Evolutionary conservation across 495 filamentous ascomycete species (phyloP).

Genomic region (Saxophila tyrrhenica): DNA sequence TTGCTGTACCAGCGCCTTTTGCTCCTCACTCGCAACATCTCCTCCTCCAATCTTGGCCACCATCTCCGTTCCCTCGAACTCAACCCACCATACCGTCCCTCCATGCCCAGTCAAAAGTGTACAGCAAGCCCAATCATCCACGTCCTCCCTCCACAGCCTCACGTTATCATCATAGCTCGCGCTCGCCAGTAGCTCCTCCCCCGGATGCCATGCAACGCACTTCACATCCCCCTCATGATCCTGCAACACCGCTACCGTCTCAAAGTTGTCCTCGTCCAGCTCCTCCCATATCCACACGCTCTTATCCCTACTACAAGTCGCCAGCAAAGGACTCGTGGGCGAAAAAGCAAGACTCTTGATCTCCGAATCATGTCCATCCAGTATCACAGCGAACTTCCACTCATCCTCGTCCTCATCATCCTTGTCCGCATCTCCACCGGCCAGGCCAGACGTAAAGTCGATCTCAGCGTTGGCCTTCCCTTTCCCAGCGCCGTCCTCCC

Average conservation of each 20-base stretch:
- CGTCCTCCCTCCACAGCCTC: constrained; percentile 77
- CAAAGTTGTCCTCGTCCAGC: constrained; percentile 83
- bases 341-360: constrained; percentile 80
- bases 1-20: constrained; percentile 29
- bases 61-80: constrained; percentile 53
- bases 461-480: constrained; percentile 23
- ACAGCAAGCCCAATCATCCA: constrained; percentile 88
- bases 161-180: constrained; percentile 88
- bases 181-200: constrained; percentile 66
- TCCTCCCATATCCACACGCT: constrained; percentile 99
- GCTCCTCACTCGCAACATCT: constrained; percentile 27
- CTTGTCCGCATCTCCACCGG: constrained; percentile 17
- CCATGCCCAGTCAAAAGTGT: constrained; percentile 64
- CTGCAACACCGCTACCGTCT: constrained; percentile 86
- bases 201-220: constrained; percentile 79
- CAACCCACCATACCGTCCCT: constrained; percentile 77
- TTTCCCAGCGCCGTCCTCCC: constrained; percentile 35
- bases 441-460: constrained; percentile 23
- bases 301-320: constrained; percentile 86
- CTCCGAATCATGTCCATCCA: constrained; percentile 90
- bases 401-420: constrained; percentile 52
- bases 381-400: constrained; percentile 75
- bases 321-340: constrained; percentile 59
- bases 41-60: constrained; percentile 26
- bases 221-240: constrained; percentile 96